These are phyloP conservation scores for Solanum piurae DNA, from an alignment of 257 asterid genomes.

Conservation along the genomic window DNA sequence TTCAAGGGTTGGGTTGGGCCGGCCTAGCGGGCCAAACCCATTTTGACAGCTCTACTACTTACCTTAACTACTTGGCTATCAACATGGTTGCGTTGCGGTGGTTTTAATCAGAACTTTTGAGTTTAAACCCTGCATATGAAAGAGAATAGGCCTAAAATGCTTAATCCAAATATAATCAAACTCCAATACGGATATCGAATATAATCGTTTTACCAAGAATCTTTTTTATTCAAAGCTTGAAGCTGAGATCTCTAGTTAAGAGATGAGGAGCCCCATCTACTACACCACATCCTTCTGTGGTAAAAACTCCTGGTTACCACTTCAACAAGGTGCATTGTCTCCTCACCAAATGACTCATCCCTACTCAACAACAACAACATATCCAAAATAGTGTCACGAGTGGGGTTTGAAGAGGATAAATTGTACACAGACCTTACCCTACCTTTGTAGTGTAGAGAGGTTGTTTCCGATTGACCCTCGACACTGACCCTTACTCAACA, in stretches of 20 bases:
- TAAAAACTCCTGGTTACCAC: background rate
- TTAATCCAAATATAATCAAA: too few species aligned
- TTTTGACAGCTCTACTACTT: background rate
- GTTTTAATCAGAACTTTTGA: background rate
- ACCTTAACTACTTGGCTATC: background rate
- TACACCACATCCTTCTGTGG: background rate
- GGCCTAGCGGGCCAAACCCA: too few species aligned
- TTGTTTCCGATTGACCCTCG: background rate
- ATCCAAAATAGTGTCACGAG: background rate
- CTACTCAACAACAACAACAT: background rate
- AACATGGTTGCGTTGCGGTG: background rate
- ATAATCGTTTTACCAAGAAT: background rate
- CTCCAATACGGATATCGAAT: fast-evolving
- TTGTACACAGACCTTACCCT: background rate
- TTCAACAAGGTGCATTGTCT: background rate
- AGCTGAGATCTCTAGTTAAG: background rate
- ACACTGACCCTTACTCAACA: background rate
- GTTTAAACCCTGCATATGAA: background rate
- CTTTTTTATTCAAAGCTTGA: background rate
- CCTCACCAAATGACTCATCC: background rate
- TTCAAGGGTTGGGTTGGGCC: too few species aligned
- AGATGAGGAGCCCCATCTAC: background rate
- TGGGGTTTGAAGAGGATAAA: background rate
- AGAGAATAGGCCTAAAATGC: background rate
- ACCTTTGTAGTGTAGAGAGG: background rate